These are phyloP conservation scores for Aspergillus flavus DNA, from an alignment of 2,329 filamentous ascomycete genomes.

Conservation along the genomic window DNA sequence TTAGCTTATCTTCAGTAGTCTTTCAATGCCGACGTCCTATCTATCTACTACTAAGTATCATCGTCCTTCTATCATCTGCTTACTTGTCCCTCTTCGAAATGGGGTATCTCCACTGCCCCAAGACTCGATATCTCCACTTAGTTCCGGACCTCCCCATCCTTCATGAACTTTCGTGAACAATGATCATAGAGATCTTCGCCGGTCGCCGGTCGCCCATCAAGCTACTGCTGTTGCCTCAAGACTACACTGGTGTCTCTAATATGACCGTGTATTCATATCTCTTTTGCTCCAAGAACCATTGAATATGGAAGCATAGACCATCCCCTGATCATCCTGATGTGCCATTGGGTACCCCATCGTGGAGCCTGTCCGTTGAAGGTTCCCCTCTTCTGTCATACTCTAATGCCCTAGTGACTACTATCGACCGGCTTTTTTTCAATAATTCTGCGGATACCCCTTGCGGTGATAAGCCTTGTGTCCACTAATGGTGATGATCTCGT, in stretches of 20 bases:
- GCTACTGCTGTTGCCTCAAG: neutral
- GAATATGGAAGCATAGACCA: neutral
- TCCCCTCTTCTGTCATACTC: neutral
- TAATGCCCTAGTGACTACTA: conserved; percentile 18
- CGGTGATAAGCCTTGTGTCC: conserved; percentile 30
- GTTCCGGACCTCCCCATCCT: neutral
- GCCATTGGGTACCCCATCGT: neutral
- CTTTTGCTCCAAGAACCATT: neutral
- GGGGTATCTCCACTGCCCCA: neutral
- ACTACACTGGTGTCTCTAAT: neutral
- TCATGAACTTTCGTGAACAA: neutral
- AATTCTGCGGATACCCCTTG: conserved; percentile 24
- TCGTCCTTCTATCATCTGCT: neutral
- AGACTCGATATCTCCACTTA: neutral
- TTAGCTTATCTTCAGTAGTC: conserved; percentile 2
- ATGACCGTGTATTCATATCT: neutral
- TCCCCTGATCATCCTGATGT: neutral
- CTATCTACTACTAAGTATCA: neutral
- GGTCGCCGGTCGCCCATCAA: neutral
- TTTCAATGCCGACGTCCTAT: neutral
- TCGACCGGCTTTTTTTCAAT: conserved; percentile 21
- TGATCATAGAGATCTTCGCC: neutral
- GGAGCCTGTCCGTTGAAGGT: neutral
- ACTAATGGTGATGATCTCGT: conserved; percentile 11
- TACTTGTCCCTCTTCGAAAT: neutral